A percentile compares a stretch with the other conserved stretches of the same genome.
Conservation (phyloP, 2,329 filamentous ascomycete species). For the Pestalotiopsis fici region DNA sequence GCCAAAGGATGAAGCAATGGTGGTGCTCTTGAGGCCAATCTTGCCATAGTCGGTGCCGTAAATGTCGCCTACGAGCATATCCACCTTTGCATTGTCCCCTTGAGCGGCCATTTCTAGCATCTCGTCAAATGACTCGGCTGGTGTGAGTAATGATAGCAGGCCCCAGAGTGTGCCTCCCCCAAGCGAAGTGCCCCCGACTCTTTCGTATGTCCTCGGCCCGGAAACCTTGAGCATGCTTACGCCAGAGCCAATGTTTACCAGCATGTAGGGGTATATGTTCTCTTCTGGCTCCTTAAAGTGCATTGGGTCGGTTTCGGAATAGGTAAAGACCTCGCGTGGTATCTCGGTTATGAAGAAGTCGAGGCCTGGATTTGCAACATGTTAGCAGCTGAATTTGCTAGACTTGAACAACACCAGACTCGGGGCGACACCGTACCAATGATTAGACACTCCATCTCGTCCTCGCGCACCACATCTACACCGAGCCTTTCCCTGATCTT, state of each 20-base stretch:
- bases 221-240: conserved; percentile 98
- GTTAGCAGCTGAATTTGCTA: neutral
- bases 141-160: conserved; percentile 84
- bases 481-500: conserved; percentile 80
- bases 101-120: conserved; percentile 91
- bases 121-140: conserved; percentile 94
- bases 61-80: conserved; percentile 97
- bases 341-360: conserved; percentile 99
- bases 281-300: conserved; percentile 80
- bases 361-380: conserved; percentile 59
- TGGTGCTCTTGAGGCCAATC: conserved; percentile 92
- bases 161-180: conserved; percentile 99
- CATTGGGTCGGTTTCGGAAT: conserved; percentile 89
- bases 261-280: conserved; percentile 88
- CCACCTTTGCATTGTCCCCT: conserved; percentile 90
- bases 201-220: conserved; percentile 80
- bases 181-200: conserved; percentile 91
- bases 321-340: conserved; percentile 94
- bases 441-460: conserved; percentile 98
- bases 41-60: conserved; percentile 96
- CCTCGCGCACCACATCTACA: conserved; percentile 86
- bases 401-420: too few species aligned
- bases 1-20: conserved; percentile 94
- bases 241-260: conserved; percentile 97
- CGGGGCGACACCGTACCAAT: conserved; percentile 62